A percentile compares a stretch with the other conserved stretches of the same genome.
Conservation (phyloP, 345 rosid species). For the Lepidium didymum region DNA sequence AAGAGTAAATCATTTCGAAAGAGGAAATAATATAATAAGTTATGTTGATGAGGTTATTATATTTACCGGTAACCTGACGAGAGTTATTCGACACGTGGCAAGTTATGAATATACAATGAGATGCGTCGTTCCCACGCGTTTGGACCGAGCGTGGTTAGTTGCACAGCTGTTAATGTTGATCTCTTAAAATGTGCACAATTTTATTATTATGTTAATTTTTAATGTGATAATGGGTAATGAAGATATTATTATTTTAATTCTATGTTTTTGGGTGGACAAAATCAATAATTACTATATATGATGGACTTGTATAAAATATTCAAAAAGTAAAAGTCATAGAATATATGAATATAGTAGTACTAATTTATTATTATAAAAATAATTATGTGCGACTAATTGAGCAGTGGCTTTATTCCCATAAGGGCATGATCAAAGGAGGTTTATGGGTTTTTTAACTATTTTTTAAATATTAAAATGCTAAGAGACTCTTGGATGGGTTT, state of each 20-base stretch:
- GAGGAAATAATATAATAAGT: background rate
- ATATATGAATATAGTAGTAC: constrained; percentile 1
- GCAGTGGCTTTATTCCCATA: constrained; percentile 34
- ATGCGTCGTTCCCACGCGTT: background rate
- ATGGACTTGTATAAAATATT: background rate
- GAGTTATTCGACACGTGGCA: background rate
- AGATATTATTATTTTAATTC: background rate
- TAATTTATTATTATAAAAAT: background rate
- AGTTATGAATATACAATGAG: background rate
- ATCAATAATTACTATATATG: background rate
- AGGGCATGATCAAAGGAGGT: too few species aligned
- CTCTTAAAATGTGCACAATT: background rate
- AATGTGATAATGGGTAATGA: background rate
- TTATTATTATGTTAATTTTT: background rate
- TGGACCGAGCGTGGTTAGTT: background rate
- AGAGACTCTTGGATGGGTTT: too few species aligned
- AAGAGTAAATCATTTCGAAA: background rate
- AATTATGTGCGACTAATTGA: constrained; percentile 31
- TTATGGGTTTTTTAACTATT: too few species aligned
- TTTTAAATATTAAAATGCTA: too few species aligned
- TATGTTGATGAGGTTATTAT: background rate
- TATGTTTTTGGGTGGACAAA: constrained; percentile 8
- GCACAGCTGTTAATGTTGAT: constrained; percentile 3
- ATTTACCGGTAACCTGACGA: background rate
- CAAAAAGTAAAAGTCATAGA: constrained; percentile 2